Evolutionary conservation across 164 flowering plant species (phyloP).

Genomic region (Sextonia rubra): DNA sequence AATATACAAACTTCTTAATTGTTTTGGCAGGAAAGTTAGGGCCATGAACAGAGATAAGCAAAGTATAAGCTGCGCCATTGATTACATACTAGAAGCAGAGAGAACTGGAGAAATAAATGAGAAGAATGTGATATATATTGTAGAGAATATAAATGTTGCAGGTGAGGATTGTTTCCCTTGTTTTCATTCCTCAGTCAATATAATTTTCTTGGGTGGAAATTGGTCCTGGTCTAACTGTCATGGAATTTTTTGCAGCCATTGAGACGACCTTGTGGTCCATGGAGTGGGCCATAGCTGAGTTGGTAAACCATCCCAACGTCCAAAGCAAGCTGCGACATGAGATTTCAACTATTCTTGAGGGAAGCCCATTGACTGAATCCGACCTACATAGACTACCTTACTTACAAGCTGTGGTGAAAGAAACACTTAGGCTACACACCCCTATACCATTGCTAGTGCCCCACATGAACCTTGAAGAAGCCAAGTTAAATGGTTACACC

Average conservation of each 20-base stretch:
- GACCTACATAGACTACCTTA: constrained; percentile 42
- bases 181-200: not conserved
- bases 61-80: constrained; percentile 57
- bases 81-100: constrained; percentile 61
- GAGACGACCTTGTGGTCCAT: constrained; percentile 64
- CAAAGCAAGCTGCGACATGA: constrained; percentile 51
- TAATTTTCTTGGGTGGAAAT: not conserved
- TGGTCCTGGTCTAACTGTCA: not conserved
- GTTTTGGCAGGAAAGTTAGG: constrained; percentile 32
- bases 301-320: constrained; percentile 53
- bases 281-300: constrained; percentile 76
- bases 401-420: constrained; percentile 59
- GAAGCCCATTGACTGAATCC: constrained; percentile 42
- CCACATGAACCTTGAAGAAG: constrained; percentile 67
- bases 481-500: constrained; percentile 48
- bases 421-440: constrained; percentile 50
- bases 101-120: constrained; percentile 58
- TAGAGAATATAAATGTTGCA: constrained; percentile 75
- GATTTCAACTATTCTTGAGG: constrained; percentile 32
- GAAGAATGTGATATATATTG: constrained; percentile 63
- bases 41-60: constrained; percentile 42
- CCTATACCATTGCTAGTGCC: constrained; percentile 65
- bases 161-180: constrained; percentile 6
- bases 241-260: not conserved
- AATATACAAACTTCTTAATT: no score